Evolutionary conservation across 2,329 filamentous ascomycete genomes (phyloP).

Genomic region (Stachybotrys elegans): DNA sequence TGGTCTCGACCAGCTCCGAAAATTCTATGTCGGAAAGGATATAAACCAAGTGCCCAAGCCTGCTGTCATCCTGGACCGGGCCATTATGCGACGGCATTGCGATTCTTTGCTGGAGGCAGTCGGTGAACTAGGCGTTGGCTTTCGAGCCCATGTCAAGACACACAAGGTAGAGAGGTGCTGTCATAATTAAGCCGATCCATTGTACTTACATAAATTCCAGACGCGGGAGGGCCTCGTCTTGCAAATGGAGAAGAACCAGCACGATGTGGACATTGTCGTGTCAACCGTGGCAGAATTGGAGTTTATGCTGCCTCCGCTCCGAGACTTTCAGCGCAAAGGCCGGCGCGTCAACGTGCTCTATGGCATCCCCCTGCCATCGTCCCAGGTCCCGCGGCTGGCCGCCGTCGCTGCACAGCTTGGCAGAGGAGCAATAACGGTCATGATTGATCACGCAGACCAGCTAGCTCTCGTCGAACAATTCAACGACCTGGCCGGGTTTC

Average conservation of each 20-base stretch:
- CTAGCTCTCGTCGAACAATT: conserved; percentile 26
- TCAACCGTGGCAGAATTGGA: conserved; percentile 58
- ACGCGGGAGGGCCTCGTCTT: conserved; percentile 49
- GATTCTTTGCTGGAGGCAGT: conserved; percentile 48
- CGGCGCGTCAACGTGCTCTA: conserved; percentile 43
- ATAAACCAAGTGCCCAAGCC: conserved; percentile 42
- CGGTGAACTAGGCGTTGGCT: conserved; percentile 42
- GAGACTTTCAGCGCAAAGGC: conserved; percentile 24
- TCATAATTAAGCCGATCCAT: rapidly evolving
- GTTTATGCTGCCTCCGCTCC: conserved; percentile 42
- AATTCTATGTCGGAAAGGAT: conserved; percentile 20
- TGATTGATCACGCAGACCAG: conserved; percentile 53
- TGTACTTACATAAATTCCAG: conserved; percentile 20
- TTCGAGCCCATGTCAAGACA: conserved; percentile 61
- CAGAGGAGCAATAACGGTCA: conserved; percentile 40
- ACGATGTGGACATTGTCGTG: conserved; percentile 48
- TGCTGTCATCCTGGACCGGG: conserved; percentile 49
- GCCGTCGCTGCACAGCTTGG: conserved; percentile 39
- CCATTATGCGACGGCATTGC: conserved; percentile 51
- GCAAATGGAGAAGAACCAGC: conserved; percentile 41
- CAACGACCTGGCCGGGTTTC: conserved; percentile 19
- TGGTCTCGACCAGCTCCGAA: conserved; percentile 8
- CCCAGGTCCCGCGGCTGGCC: conserved; percentile 45
- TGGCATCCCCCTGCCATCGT: conserved; percentile 54
- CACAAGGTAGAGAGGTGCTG: conserved; percentile 45